These are phyloP conservation scores for Nannochloropsis granulata DNA, from an alignment of 108 stramenopile species.

Conservation along the genomic window DNA sequence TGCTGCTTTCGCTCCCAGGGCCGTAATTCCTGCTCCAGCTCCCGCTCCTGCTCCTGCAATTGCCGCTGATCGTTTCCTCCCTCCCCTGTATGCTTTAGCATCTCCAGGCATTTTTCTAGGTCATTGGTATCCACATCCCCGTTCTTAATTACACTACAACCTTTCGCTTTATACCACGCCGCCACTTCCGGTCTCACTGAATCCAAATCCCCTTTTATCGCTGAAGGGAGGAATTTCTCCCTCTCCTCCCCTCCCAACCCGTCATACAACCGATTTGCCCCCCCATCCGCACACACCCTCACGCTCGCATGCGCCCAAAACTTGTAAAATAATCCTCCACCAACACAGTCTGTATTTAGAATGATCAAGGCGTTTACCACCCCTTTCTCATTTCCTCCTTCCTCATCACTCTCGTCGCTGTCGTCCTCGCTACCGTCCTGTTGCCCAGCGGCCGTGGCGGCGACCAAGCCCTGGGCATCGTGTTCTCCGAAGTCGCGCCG, in stretches of 20 bases:
- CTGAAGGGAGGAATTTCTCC: slow-evolving; percentile 45
- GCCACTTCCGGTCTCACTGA: slow-evolving; percentile 53
- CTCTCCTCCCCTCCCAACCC: slow-evolving; percentile 16
- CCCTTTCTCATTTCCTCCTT: background rate
- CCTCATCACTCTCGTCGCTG: background rate
- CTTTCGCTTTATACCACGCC: slow-evolving; percentile 44
- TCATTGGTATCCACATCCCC: slow-evolving; percentile 67
- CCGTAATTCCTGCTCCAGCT: background rate
- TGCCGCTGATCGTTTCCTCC: background rate
- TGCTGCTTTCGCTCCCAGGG: background rate
- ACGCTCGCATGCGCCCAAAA: slow-evolving; percentile 47
- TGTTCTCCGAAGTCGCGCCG: background rate
- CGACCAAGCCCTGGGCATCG: background rate
- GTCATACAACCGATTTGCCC: slow-evolving; percentile 76
- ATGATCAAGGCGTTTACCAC: background rate
- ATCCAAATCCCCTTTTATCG: slow-evolving; percentile 82
- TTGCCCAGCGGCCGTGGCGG: background rate
- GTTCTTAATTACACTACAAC: slow-evolving; percentile 43
- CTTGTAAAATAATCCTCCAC: slow-evolving; percentile 29
- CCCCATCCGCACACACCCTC: slow-evolving; percentile 83
- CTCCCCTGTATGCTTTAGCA: background rate
- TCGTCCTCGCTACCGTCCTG: background rate
- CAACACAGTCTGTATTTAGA: background rate
- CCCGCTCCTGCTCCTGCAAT: background rate
- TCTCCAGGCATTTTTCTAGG: slow-evolving; percentile 53